These are phyloP conservation scores for Fraxinus xanthoxyloides DNA, from an alignment of 305 asterid species.

Conservation along the genomic window DNA sequence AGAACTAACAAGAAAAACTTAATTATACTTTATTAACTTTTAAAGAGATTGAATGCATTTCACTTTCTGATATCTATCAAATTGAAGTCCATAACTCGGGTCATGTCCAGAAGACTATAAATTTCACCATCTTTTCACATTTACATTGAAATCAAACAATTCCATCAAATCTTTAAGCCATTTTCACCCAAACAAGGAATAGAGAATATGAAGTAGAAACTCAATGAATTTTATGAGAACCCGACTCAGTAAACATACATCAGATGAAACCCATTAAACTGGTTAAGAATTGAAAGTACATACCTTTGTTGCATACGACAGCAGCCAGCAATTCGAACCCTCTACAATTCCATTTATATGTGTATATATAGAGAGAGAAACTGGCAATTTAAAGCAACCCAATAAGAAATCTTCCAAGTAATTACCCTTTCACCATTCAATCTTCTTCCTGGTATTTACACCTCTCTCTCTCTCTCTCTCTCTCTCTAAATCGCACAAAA, in stretches of 20 bases:
- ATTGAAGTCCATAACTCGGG: not conserved
- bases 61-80: not conserved
- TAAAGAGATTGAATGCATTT: not conserved
- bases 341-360: constrained; percentile 8
- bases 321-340: not conserved
- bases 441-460: constrained; percentile 25
- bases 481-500: too few relatives aligned
- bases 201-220: not conserved
- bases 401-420: constrained; percentile 25
- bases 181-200: not conserved
- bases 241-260: constrained; percentile 23
- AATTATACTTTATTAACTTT: not conserved
- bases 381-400: constrained; percentile 23
- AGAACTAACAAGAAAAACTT: not conserved
- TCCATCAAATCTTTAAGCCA: constrained; percentile 15
- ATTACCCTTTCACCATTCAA: constrained; percentile 21
- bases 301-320: constrained; percentile 14
- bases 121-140: constrained; percentile 8
- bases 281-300: constrained; percentile 6
- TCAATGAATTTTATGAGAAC: constrained; percentile 13
- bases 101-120: not conserved
- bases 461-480: too few relatives aligned
- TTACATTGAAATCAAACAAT: constrained; percentile 8
- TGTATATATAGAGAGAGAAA: not conserved
- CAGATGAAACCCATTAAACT: constrained; percentile 24